Percentiles rank a stretch among this genome's conserved stretches.
Evolutionary conservation across 495 filamentous ascomycete genomes (phyloP).

Genomic region (Daldinia loculata): DNA sequence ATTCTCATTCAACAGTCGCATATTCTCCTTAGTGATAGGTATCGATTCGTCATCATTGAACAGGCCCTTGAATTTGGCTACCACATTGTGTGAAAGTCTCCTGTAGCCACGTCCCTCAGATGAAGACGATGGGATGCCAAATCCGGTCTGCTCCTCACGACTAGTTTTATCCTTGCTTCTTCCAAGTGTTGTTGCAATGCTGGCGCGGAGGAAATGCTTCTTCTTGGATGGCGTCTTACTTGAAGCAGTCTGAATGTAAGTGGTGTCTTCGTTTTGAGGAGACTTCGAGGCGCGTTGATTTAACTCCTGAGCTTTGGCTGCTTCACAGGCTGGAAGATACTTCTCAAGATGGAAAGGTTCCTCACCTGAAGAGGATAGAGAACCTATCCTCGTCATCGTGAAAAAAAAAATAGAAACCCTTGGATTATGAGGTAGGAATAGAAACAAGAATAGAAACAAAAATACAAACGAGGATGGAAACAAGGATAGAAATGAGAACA

Average conservation of each 20-base stretch:
- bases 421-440: background rate
- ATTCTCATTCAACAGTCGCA: background rate
- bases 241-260: background rate
- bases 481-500: background rate
- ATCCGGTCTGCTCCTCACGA: background rate
- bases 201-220: background rate
- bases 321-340: constrained; percentile 3
- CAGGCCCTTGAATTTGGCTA: constrained; percentile 2
- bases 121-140: background rate
- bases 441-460: no score
- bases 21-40: background rate
- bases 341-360: constrained; percentile 18
- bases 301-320: constrained; percentile 1
- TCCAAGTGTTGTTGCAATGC: background rate
- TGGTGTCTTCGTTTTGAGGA: background rate
- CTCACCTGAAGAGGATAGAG: background rate
- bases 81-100: background rate
- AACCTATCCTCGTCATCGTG: constrained; percentile 1
- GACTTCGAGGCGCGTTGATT: background rate
- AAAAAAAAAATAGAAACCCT: background rate
- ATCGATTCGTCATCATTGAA: background rate
- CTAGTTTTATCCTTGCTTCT: background rate
- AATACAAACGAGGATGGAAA: background rate
- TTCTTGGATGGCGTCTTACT: background rate
- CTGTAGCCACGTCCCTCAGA: background rate